Evolutionary conservation across 2,329 filamentous ascomycete species (phyloP).

Genomic region (Blastomyces gilchristii): DNA sequence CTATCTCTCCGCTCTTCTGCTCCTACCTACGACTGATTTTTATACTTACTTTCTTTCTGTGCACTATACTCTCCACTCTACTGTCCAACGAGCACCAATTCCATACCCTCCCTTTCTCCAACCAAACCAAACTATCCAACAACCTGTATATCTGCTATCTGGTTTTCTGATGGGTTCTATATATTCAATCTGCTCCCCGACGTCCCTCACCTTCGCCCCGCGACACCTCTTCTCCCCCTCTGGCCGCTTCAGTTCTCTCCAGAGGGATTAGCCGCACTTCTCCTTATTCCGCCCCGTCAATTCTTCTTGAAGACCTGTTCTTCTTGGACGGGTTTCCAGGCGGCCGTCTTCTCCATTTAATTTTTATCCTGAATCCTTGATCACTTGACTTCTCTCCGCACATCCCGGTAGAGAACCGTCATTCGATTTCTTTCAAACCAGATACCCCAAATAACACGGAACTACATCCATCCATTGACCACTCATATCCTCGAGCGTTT

Average conservation of each 20-base stretch:
- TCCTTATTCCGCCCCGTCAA: background rate
- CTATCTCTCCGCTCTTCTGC: too few relatives aligned
- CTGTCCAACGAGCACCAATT: too few relatives aligned
- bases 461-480: background rate
- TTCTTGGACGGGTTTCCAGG: too few relatives aligned
- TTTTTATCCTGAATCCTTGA: background rate
- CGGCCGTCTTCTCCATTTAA: too few relatives aligned
- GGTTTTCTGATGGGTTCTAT: slow-evolving; percentile 28
- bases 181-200: slow-evolving; percentile 25
- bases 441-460: background rate
- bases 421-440: background rate
- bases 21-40: too few relatives aligned
- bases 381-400: background rate
- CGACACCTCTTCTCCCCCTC: slow-evolving; percentile 44
- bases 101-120: background rate
- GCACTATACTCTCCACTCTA: background rate
- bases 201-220: slow-evolving; percentile 39
- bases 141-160: background rate
- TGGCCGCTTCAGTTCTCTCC: slow-evolving; percentile 29
- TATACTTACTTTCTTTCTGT: background rate
- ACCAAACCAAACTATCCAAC: background rate
- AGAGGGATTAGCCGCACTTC: slow-evolving; percentile 13
- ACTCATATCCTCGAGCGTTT: background rate
- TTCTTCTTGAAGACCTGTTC: too few relatives aligned
- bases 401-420: background rate